Evolutionary conservation across 495 filamentous ascomycete species (phyloP).

Genomic region (Mytilinidion resinicola): DNA sequence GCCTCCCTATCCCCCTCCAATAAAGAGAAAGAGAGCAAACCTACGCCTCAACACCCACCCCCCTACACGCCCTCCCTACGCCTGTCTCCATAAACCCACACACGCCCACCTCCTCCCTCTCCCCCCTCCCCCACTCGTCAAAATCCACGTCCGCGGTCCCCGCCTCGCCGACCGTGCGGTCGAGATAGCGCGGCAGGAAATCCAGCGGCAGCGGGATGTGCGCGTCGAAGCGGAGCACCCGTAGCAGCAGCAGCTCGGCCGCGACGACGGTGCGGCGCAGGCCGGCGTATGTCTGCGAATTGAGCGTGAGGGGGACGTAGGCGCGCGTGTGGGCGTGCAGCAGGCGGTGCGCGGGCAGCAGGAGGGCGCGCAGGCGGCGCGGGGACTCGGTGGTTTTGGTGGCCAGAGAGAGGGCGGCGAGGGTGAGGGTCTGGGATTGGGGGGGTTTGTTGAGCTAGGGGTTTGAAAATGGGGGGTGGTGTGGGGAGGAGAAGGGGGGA

Average conservation of each 20-base stretch:
- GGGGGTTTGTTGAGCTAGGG: slow-evolving; percentile 3
- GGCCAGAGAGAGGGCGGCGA: slow-evolving; percentile 41
- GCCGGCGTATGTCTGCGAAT: slow-evolving; percentile 38
- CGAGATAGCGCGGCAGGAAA: slow-evolving; percentile 38
- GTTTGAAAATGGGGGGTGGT: not conserved
- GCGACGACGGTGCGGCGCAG: slow-evolving; percentile 41
- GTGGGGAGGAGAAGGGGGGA: not conserved
- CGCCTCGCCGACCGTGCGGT: slow-evolving; percentile 26
- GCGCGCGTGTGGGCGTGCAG: slow-evolving; percentile 31
- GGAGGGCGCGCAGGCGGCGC: slow-evolving; percentile 40
- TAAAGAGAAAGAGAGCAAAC: not conserved
- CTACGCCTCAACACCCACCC: not conserved
- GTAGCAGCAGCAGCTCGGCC: slow-evolving; percentile 40
- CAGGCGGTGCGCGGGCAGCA: slow-evolving; percentile 40
- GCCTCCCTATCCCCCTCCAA: not conserved
- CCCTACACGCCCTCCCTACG: not conserved
- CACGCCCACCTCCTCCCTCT: slow-evolving; percentile 35
- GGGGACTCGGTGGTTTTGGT: slow-evolving; percentile 42
- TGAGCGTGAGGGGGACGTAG: slow-evolving; percentile 33
- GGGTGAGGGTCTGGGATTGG: slow-evolving; percentile 34
- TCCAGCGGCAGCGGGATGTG: slow-evolving; percentile 37
- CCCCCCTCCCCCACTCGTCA: slow-evolving; percentile 31
- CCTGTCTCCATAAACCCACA: not conserved
- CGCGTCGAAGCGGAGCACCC: slow-evolving; percentile 41
- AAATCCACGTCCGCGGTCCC: slow-evolving; percentile 28